Conservation (phyloP, 768 basidiomycete species). For the Collybia mongolica region DNA sequence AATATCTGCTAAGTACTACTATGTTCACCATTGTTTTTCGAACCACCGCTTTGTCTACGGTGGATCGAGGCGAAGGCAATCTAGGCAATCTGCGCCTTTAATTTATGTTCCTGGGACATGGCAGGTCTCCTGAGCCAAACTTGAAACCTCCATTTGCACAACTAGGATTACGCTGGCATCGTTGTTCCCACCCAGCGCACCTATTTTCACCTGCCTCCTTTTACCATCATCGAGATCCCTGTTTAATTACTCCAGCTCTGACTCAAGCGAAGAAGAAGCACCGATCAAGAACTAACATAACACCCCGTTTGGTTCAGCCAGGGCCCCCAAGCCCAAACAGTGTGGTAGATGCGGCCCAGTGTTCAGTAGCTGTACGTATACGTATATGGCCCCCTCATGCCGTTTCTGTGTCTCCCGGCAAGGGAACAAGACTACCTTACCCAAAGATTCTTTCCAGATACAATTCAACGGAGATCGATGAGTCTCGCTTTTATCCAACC, state of each 20-base stretch:
- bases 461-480: slow-evolving; percentile 17
- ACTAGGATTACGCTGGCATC: neutral
- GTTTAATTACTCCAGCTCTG: slow-evolving; percentile 19
- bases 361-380: slow-evolving; percentile 18
- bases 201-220: slow-evolving; percentile 4
- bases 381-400: slow-evolving; percentile 13
- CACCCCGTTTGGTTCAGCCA: slow-evolving; percentile 7
- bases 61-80: too few relatives aligned
- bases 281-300: slow-evolving; percentile 18
- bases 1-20: too few relatives aligned
- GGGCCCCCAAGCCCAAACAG: slow-evolving; percentile 11
- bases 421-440: neutral
- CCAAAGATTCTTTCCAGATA: slow-evolving; percentile 7
- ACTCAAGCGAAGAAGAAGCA: slow-evolving; percentile 19
- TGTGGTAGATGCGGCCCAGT: slow-evolving; percentile 12
- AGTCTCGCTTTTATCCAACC: slow-evolving; percentile 18
- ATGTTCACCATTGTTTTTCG: too few relatives aligned
- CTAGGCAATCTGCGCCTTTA: slow-evolving; percentile 7
- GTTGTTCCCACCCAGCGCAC: slow-evolving; percentile 3
- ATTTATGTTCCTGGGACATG: slow-evolving; percentile 8
- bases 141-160: slow-evolving; percentile 7
- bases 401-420: slow-evolving; percentile 2
- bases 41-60: too few relatives aligned
- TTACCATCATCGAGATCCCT: slow-evolving; percentile 19
- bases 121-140: slow-evolving; percentile 8